Conservation (phyloP, 2,329 filamentous ascomycete species). For the Xenoacremonium recifei region DNA sequence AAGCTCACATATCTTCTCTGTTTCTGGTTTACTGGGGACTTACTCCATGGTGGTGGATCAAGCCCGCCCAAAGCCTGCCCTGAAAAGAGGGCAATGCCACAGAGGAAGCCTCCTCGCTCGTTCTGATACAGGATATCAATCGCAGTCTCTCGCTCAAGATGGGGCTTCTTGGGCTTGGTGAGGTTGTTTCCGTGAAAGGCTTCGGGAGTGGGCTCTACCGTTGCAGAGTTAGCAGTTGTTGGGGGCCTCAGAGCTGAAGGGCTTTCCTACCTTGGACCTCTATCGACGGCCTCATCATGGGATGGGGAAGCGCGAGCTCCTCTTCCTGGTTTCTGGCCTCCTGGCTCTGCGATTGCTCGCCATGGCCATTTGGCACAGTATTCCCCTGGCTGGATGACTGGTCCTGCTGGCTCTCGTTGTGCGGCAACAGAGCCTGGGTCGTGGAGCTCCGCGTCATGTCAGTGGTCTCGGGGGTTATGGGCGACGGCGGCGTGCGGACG, state of each 20-base stretch:
- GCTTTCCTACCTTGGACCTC: conserved; percentile 35
- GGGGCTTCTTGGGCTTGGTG: conserved; percentile 32
- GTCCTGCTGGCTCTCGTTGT: conserved; percentile 6
- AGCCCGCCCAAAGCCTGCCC: conserved; percentile 79
- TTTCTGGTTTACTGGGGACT: conserved; percentile 15
- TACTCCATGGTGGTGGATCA: conserved; percentile 80
- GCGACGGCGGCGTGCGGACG: conserved; percentile 19
- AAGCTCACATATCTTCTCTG: conserved; percentile 9
- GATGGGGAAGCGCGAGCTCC: conserved; percentile 12
- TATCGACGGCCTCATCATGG: conserved; percentile 29
- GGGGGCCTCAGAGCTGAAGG: neutral
- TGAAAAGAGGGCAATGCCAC: conserved; percentile 88
- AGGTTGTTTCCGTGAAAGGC: conserved; percentile 25
- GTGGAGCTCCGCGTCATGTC: conserved; percentile 19
- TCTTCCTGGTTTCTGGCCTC: conserved; percentile 3
- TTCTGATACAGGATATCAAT: conserved; percentile 96
- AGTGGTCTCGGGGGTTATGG: conserved; percentile 17
- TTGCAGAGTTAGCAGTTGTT: conserved; percentile 8
- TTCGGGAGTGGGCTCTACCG: conserved; percentile 29
- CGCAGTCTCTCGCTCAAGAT: conserved; percentile 49
- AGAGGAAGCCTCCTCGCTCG: conserved; percentile 85
- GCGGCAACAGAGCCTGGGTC: conserved; percentile 21
- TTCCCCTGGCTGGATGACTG: conserved; percentile 6
- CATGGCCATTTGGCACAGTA: neutral
- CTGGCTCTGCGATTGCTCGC: neutral